Evolutionary conservation across 441 rosid species (phyloP), one percentile per base, ranked within the genome.

Genomic region (Pelargonium exstipulatum): DNA sequence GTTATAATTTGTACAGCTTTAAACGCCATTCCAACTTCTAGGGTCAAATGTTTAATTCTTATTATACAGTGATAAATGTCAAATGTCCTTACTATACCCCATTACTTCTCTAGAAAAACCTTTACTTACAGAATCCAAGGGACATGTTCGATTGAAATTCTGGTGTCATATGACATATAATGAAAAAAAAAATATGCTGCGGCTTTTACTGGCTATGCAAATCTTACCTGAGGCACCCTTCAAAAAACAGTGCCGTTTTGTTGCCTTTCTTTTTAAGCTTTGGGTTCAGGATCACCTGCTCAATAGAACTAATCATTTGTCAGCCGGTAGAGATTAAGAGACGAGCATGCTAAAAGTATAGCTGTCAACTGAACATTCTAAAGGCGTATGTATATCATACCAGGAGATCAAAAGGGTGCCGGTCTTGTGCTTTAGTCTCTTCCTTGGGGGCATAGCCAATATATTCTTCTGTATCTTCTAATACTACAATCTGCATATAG

Each of bases 201-300:
- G 17, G 68, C 13, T 37, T 14, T 17, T 53, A 68, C 18, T 37
- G 42, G 26, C 12, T 7, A 29, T 49, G 57, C 2, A 20, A 58
- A 66, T 76, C 71, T 75, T 75, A 89, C 92, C 92, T 87, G 40
- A 93, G 66, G 73, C 98, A 93, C 5, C 98, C 96, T 83, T 90
- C 95, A 62, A 91, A 91, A 79, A 86, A 93, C 1, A 85, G 74
- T 42, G 97, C 91, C 20, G 86, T 88, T 78, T 76, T 83, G 77
- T 86, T 64, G 79, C 92, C 78, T 62, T 71, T 88, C 87, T 78
- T 80, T 63, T 71, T 79, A n/a, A 91, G 86, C 82, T 78, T 85
- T 18, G 97, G 98, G 79, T 94, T 94, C 83, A 94, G 60, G 73
- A 94, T 82, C 74, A 91, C 95, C 98, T 91, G 86, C 76, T 73